These are phyloP conservation scores for Paecilomyces sp. DNA, from an alignment of 2,329 filamentous ascomycete genomes.

Conservation along the genomic window DNA sequence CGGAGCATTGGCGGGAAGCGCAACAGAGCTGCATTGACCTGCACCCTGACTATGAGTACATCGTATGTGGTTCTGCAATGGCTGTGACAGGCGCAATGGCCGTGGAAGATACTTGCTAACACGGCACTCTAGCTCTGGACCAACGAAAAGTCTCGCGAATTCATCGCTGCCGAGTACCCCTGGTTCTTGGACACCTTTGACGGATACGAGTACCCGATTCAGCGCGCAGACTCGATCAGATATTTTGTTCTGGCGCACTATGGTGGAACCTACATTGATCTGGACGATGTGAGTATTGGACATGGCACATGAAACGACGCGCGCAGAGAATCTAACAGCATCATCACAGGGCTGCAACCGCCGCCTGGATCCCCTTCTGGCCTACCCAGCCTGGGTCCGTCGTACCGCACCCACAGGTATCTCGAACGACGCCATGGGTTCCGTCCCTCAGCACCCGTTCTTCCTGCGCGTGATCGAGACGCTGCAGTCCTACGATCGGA, in stretches of 20 bases:
- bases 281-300: constrained; percentile 55
- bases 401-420: constrained; percentile 70
- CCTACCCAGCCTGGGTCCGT: constrained; percentile 63
- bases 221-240: constrained; percentile 69
- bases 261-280: constrained; percentile 73
- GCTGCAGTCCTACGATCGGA: constrained; percentile 60
- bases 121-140: constrained; percentile 60
- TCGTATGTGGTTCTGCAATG: constrained; percentile 38
- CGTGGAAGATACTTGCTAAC: constrained; percentile 12
- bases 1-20: constrained; percentile 57
- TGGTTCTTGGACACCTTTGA: constrained; percentile 73
- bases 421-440: constrained; percentile 73
- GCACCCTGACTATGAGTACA: constrained; percentile 68
- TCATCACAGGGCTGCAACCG: constrained; percentile 56
- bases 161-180: constrained; percentile 66
- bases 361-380: constrained; percentile 59
- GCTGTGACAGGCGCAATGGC: neutral
- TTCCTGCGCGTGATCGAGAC: constrained; percentile 63
- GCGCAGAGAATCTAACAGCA: constrained; percentile 1
- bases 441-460: constrained; percentile 65
- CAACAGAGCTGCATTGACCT: constrained; percentile 60
- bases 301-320: neutral
- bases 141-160: constrained; percentile 59
- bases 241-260: constrained; percentile 73
- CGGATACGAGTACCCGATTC: constrained; percentile 66